Evolutionary conservation across 2,329 filamentous ascomycete species (phyloP), one percentile per base, ranked within the genome.

Genomic region (Calonectria pauciramosa): DNA sequence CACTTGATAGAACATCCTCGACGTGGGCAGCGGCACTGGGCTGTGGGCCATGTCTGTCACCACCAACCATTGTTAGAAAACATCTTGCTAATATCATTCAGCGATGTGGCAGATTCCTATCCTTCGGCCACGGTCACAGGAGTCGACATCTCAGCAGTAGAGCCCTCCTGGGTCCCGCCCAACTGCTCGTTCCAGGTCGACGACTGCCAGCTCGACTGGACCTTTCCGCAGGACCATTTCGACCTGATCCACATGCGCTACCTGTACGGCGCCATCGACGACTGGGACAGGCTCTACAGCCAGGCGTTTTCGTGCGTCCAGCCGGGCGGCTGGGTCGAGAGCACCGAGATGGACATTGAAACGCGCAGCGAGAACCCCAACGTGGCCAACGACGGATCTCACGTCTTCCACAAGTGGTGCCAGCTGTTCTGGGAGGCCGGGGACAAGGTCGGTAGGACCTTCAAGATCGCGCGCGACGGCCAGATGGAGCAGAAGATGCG

Each of bases 231-330:
- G 3, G 78, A 87, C 59, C 77, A 86, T 74, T 88, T 92, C 78
- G 91, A 93, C 82, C 89, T 90, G 73, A 88, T 94, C 73, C 92
- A 93, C 82, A 88, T 90, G 3, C 87, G 90, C 3, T 72, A 90
- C 77, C 85, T 94, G 78, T 85, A 87, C 9, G 92, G 92, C 26
- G 87, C 88, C 63, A 89, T 93, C 75, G 83, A 86, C 2, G 88
- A 92, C 76, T 94, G 92, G 85, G 84, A 86, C 30, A 83, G 88
- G 20, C 84, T 94, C 13, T 88, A 93, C 74, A 82, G 82, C 30
- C 89, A 91, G 76, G 83, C 88, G 2, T 91, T 85, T 75, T 83
- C 83, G 68, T 87, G 90, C 74, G 82, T 91, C 32, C 89, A 88
- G 74, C 82, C 80, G 5, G 78, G 83, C 18, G 82, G 82, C 41